These are phyloP conservation scores for Lagerstroemia speciosa DNA, from an alignment of 345 rosid genomes.

Conservation along the genomic window DNA sequence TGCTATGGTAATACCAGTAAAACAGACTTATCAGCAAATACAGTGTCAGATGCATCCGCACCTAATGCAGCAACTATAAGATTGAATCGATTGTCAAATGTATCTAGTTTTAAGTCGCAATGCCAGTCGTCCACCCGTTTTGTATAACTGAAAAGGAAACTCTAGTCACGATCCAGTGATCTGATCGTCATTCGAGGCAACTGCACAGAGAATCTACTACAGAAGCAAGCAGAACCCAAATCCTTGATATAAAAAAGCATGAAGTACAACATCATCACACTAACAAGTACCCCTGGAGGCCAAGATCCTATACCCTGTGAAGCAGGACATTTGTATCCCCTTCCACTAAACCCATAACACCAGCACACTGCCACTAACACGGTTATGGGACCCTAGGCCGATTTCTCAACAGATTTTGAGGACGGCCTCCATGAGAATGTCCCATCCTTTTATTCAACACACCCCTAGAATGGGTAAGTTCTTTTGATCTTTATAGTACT, in stretches of 20 bases:
- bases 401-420: neutral
- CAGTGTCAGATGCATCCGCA: too few relatives aligned
- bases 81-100: too few relatives aligned
- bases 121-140: too few relatives aligned
- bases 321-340: neutral
- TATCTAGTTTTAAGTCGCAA: too few relatives aligned
- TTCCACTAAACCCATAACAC: neutral
- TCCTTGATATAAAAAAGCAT: neutral
- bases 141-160: too few relatives aligned
- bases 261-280: neutral
- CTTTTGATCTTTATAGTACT: neutral
- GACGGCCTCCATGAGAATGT: neutral
- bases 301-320: neutral
- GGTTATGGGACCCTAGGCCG: neutral
- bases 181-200: too few relatives aligned
- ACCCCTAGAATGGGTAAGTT: neutral
- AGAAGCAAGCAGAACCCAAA: neutral
- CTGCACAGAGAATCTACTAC: too few relatives aligned
- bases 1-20: too few relatives aligned
- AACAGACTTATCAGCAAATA: too few relatives aligned
- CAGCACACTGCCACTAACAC: neutral
- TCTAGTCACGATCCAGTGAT: too few relatives aligned
- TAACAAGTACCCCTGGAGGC: neutral
- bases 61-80: too few relatives aligned
- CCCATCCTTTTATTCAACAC: neutral